Evolutionary conservation across 1,284 basidiomycete genomes (phyloP), one percentile per base, ranked within the genome.

Genomic region (Fomes fomentarius): DNA sequence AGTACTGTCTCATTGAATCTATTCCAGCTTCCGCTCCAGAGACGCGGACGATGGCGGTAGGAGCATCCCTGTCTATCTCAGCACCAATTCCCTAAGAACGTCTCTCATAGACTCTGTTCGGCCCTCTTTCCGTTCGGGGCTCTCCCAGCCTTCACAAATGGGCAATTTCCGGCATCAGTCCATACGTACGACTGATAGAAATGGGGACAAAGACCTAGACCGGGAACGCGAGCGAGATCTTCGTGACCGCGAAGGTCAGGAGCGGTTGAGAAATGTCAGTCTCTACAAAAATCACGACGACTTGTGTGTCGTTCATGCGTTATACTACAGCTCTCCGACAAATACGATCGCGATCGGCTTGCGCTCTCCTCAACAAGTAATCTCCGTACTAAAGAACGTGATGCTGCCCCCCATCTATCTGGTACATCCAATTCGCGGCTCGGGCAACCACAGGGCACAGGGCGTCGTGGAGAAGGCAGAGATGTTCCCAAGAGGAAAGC

Each of bases 91-190:
- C 15, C 38, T 46, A 30, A 56, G 53, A 54, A 47, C 42, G 34
- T 56, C 46, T 37, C 53, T 14, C 63, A 82, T 82, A 87, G 72
- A 71, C 76, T 71, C 84, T 44, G 66, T 82, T 11, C 79, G 89
- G 49, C 81, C 86, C 24, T 79, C 84, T 6, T 92, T 91, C 67
- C 83, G 89, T 31, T 80, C 87, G 19, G 76, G 84, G 14, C 76
- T 89, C 44, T 82, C 88, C 31, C 90, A 93, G 63, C 88, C 89
- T 28, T 91, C 91, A 38, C 90, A 92, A 73, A 93, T 93, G 90
- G 91, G 91, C 48, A 92, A 91, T 67, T 93, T 92, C 72, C 89
- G 91, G 63, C 91, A 93, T 64, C 91, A 92, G 63, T 89, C 91
- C 21, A 72, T 87, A 60, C 87, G 89, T 52, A 78, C 81, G 31